Percentiles rank a stretch among this genome's conserved stretches.
Conservation (phyloP, 2,329 filamentous ascomycete species). For the Aspergillus japonicus region DNA sequence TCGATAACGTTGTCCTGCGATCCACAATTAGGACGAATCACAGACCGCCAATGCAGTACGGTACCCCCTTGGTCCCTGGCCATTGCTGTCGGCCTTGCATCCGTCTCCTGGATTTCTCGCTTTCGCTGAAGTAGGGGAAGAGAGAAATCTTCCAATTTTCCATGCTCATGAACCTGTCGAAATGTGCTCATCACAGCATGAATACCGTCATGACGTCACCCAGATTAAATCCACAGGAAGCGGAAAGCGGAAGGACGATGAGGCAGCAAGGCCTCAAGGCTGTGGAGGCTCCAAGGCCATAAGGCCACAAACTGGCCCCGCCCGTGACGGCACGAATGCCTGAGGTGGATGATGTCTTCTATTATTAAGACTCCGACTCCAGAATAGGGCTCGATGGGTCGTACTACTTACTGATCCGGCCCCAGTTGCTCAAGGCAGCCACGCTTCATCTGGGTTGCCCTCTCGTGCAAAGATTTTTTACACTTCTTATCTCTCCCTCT, state of each 20-base stretch:
- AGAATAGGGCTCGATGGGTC: slow-evolving; percentile 11
- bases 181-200: neutral
- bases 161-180: neutral
- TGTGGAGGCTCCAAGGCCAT: neutral
- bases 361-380: neutral
- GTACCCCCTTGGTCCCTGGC: neutral
- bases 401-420: slow-evolving; percentile 4
- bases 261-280: neutral
- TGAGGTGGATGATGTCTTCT: neutral
- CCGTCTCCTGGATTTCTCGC: neutral
- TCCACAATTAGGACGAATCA: neutral
- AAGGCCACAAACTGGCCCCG: neutral
- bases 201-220: neutral
- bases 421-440: slow-evolving; percentile 15
- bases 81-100: neutral
- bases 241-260: neutral
- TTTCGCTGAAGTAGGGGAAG: neutral
- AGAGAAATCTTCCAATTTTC: neutral
- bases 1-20: neutral
- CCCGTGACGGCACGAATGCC: neutral
- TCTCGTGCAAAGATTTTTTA: slow-evolving; percentile 8
- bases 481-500: slow-evolving; percentile 6
- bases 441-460: slow-evolving; percentile 11
- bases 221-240: no score
- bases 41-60: neutral